Percentiles rank a stretch among this genome's conserved stretches.
Conservation (phyloP, 768 basidiomycete species). For the Rhodosporidiobolus odoratus region DNA sequence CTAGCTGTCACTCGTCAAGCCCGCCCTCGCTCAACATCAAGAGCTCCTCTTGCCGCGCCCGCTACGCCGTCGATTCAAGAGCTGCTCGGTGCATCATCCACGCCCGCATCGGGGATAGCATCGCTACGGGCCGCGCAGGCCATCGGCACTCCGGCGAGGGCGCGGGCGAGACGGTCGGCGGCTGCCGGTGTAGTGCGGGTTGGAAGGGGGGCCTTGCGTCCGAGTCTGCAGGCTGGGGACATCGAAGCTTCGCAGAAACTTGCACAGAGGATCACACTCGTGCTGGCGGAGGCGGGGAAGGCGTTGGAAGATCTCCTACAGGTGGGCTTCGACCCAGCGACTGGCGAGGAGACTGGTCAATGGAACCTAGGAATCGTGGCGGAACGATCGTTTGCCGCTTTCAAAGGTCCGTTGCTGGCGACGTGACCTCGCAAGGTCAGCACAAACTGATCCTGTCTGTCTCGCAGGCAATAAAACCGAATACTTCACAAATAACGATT, state of each 20-base stretch:
- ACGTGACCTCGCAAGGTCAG: background rate
- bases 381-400: background rate
- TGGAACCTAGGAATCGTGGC: background rate
- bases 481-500: background rate
- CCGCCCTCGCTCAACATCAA: too few relatives aligned
- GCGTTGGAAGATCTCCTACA: constrained; percentile 4
- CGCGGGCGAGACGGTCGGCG: too few relatives aligned
- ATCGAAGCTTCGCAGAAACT: background rate
- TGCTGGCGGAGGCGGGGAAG: background rate
- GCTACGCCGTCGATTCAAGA: too few relatives aligned
- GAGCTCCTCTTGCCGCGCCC: too few relatives aligned
- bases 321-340: background rate
- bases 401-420: background rate
- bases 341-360: constrained; percentile 1
- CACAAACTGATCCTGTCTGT: background rate
- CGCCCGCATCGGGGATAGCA: too few relatives aligned
- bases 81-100: too few relatives aligned
- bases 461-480: background rate
- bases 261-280: background rate
- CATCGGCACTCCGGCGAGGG: too few relatives aligned
- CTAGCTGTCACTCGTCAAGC: too few relatives aligned
- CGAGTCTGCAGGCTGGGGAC: background rate
- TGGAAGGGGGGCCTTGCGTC: too few relatives aligned
- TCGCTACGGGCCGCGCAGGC: too few relatives aligned
- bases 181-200: too few relatives aligned